A percentile compares a stretch with the other conserved stretches of the same genome.
phyloP scores from a whole-genome alignment of 2,329 filamentous ascomycete genomes.

The Biscogniauxia marginata region DNA sequence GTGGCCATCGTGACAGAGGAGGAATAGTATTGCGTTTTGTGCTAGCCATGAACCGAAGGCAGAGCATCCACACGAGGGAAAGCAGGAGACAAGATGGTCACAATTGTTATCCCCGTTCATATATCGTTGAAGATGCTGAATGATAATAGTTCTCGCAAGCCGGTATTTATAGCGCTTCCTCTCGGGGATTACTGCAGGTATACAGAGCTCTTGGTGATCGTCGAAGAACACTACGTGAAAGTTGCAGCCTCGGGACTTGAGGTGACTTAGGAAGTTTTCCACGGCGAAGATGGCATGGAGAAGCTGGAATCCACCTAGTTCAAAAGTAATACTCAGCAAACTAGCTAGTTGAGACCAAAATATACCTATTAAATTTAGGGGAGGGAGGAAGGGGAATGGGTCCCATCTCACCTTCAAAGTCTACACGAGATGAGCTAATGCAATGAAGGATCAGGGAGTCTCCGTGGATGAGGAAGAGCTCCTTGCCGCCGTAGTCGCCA shows the following conservation, averaged over 20 bases:
- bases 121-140: conserved; percentile 54
- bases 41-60: conserved; percentile 57
- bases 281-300: conserved; percentile 69
- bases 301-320: conserved; percentile 63
- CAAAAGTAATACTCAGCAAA: not conserved
- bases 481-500: conserved; percentile 72
- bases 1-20: conserved; percentile 67
- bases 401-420: conserved; percentile 52
- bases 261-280: conserved; percentile 61
- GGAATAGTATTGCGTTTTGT: conserved; percentile 58
- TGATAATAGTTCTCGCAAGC: conserved; percentile 61
- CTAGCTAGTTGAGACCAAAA: not conserved
- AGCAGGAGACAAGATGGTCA: conserved; percentile 38
- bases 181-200: conserved; percentile 43
- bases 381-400: not conserved
- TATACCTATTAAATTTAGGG: not conserved
- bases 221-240: conserved; percentile 72
- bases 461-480: conserved; percentile 71
- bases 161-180: conserved; percentile 49
- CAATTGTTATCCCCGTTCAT: conserved; percentile 29
- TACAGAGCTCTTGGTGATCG: conserved; percentile 51
- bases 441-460: conserved; percentile 68
- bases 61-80: conserved; percentile 44
- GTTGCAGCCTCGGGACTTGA: conserved; percentile 63
- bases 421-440: conserved; percentile 60